These are phyloP conservation scores for Betula pendula DNA, from an alignment of 306 rosid species.

Conservation along the genomic window DNA sequence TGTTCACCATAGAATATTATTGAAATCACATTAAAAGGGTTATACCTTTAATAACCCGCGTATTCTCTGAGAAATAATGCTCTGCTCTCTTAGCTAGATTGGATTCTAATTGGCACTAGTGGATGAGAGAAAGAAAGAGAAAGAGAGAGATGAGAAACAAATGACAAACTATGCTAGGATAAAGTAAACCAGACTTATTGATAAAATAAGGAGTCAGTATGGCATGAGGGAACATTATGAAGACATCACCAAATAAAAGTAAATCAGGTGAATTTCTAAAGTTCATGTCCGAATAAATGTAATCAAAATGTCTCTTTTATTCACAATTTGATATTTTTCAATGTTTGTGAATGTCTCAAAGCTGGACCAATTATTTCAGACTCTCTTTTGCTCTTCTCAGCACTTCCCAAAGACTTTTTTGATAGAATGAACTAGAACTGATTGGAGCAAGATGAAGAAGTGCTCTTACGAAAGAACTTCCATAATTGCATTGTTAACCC, in stretches of 20 bases:
- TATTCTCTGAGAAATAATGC: slow-evolving; percentile 88
- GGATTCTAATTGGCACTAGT: slow-evolving; percentile 56
- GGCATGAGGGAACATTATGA: not conserved
- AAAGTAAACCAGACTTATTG: not conserved
- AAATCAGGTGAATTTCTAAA: not conserved
- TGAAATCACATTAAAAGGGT: slow-evolving; percentile 9
- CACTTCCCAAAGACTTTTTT: not conserved
- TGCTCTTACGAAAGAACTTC: not conserved
- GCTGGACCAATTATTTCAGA: not conserved
- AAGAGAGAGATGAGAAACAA: not conserved
- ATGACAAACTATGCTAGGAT: slow-evolving; percentile 6
- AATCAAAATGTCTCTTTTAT: too few relatives aligned
- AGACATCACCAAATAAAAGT: not conserved
- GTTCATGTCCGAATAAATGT: not conserved
- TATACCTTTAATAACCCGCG: slow-evolving; percentile 77
- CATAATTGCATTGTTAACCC: not conserved
- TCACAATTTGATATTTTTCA: too few relatives aligned
- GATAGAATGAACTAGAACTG: too few relatives aligned
- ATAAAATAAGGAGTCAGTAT: slow-evolving; percentile 1
- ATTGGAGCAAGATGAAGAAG: not conserved
- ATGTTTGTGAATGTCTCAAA: too few relatives aligned
- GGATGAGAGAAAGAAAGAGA: slow-evolving; percentile 3
- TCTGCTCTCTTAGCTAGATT: slow-evolving; percentile 80
- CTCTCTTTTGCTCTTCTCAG: not conserved
- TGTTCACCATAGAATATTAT: slow-evolving; percentile 11